These are phyloP conservation scores for Cnidoscolus chayamansa DNA, from an alignment of 441 rosid species.

Conservation along the genomic window DNA sequence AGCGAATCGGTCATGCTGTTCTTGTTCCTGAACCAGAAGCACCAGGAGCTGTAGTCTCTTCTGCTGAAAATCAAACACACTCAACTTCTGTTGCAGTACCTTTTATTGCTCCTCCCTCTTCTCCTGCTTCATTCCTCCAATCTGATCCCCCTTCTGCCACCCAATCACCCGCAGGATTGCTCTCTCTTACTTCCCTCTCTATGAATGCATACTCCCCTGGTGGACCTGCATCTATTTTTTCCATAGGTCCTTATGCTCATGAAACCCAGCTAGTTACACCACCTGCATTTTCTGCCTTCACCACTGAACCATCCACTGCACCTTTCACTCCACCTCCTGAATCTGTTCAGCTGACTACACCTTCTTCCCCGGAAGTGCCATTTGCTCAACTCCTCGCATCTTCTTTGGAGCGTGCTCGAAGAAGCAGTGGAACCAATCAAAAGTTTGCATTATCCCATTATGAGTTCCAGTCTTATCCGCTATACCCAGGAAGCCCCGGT, in stretches of 20 bases:
- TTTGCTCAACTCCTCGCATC: constrained; percentile 86
- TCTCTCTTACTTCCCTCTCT: constrained; percentile 54
- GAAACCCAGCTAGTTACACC: constrained; percentile 95
- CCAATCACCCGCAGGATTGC: constrained; percentile 70
- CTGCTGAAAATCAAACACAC: constrained; percentile 41
- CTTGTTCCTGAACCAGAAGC: constrained; percentile 60
- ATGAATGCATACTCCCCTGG: constrained; percentile 57
- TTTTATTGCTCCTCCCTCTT: constrained; percentile 94
- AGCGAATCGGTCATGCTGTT: constrained; percentile 81
- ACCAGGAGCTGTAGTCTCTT: constrained; percentile 41
- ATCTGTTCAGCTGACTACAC: constrained; percentile 70
- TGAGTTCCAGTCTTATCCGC: constrained; percentile 69
- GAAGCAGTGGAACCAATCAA: constrained; percentile 55
- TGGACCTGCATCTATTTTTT: constrained; percentile 69
- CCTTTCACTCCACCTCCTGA: constrained; percentile 93
- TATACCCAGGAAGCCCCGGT: constrained; percentile 81
- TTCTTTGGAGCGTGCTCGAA: constrained; percentile 81
- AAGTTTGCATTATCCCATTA: constrained; percentile 64
- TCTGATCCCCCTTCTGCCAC: constrained; percentile 83
- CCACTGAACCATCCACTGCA: constrained; percentile 92
- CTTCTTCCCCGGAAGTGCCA: constrained; percentile 97
- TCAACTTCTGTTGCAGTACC: constrained; percentile 59
- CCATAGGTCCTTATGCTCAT: constrained; percentile 88
- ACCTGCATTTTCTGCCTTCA: constrained; percentile 84
- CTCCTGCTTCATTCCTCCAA: constrained; percentile 87